phyloP scores from a whole-genome alignment of 1,284 basidiomycete species.

The Moesziomyces sp. region DNA sequence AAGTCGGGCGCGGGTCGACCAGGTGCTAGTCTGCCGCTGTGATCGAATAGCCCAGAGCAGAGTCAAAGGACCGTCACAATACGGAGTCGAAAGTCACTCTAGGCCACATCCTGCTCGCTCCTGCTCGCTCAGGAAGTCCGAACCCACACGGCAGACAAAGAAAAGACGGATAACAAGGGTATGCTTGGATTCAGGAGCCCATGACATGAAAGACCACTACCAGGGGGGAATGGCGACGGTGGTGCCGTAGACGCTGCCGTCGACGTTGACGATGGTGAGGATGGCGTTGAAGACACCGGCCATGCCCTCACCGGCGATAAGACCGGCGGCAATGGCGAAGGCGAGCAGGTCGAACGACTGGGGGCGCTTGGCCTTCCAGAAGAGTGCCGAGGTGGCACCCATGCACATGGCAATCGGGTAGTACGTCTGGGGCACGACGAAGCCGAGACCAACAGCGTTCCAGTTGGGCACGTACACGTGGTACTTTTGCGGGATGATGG shows the following conservation, averaged over 20 bases:
- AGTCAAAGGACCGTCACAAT: no score
- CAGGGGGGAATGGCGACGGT: slow-evolving; percentile 53
- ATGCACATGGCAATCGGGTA: slow-evolving; percentile 64
- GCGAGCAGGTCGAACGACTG: slow-evolving; percentile 71
- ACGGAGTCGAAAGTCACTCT: no score
- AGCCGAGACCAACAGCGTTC: slow-evolving; percentile 75
- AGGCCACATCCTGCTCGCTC: no score
- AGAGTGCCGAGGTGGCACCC: slow-evolving; percentile 58
- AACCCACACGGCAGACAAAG: background rate
- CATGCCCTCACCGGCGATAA: slow-evolving; percentile 77
- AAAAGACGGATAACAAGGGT: slow-evolving; percentile 2
- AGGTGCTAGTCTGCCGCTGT: no score
- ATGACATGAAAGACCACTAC: slow-evolving; percentile 22
- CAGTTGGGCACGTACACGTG: slow-evolving; percentile 75
- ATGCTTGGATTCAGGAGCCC: slow-evolving; percentile 8
- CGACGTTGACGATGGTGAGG: slow-evolving; percentile 56
- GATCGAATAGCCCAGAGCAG: no score
- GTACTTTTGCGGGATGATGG: slow-evolving; percentile 73
- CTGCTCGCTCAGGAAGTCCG: background rate
- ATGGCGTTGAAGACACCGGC: slow-evolving; percentile 76
- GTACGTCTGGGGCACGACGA: slow-evolving; percentile 70
- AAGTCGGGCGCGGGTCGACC: no score
- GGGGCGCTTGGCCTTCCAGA: slow-evolving; percentile 73
- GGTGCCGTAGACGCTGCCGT: slow-evolving; percentile 36
- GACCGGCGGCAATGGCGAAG: slow-evolving; percentile 74